phyloP scores from a whole-genome alignment of 208 protist genomes.

The Wallacemonas collosoma region DNA sequence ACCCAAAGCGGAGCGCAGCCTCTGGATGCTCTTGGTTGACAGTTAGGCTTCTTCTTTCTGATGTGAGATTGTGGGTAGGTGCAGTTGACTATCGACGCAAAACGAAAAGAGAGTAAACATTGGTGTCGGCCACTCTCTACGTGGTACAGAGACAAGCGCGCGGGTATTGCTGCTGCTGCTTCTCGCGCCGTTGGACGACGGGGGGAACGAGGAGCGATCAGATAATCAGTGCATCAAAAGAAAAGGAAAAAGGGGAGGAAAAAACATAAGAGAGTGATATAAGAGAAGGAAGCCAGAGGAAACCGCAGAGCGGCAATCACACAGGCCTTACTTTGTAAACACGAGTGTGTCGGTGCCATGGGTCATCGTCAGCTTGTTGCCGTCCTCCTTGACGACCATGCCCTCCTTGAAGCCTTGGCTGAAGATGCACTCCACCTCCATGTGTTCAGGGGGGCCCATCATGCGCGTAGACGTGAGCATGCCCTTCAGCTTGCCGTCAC shows the following conservation, averaged over 20 bases:
- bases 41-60: no score
- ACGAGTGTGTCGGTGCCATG: slow-evolving; percentile 30
- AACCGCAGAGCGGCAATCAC: not conserved
- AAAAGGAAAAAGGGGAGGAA: slow-evolving; percentile 13
- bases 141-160: not conserved
- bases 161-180: no score
- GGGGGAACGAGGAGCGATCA: not conserved
- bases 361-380: slow-evolving; percentile 33
- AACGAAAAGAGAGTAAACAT: not conserved
- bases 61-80: not conserved
- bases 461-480: slow-evolving; percentile 39
- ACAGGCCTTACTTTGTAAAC: slow-evolving; percentile 19
- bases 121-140: not conserved
- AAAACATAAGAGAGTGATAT: slow-evolving; percentile 22
- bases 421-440: slow-evolving; percentile 47
- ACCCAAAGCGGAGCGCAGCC: no score
- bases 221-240: not conserved
- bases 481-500: slow-evolving; percentile 41
- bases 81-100: not conserved
- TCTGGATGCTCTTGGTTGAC: no score
- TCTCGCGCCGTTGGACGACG: not conserved
- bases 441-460: slow-evolving; percentile 34
- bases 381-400: slow-evolving; percentile 30
- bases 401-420: slow-evolving; percentile 36
- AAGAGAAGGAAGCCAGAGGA: slow-evolving; percentile 20